Percentiles rank a stretch among this genome's conserved stretches.
These are phyloP conservation scores for Dimargaris cristalligena DNA, from an alignment of 192 early-diverging fungal species.

Conservation along the genomic window DNA sequence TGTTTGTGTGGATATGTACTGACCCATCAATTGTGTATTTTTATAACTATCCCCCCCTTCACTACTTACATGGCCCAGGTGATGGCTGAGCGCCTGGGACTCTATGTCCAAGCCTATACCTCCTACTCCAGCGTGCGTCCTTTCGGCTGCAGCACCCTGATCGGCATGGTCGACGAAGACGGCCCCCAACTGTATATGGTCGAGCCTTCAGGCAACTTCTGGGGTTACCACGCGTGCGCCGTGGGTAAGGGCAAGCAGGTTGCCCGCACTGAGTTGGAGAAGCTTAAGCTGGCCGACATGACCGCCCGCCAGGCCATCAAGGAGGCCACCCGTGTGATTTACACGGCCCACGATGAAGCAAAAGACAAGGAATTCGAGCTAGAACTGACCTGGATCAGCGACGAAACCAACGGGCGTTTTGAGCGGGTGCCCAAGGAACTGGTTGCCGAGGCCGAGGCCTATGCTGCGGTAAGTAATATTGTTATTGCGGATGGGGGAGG, in stretches of 20 bases:
- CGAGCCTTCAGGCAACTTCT: constrained; percentile 91
- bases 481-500: too few relatives aligned
- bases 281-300: constrained; percentile 72
- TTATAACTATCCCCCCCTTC: background rate
- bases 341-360: constrained; percentile 85
- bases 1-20: background rate
- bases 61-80: constrained; percentile 25
- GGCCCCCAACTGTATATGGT: constrained; percentile 86
- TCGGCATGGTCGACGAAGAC: constrained; percentile 61
- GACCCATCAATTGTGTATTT: constrained; percentile 1
- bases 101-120: constrained; percentile 93
- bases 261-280: constrained; percentile 98
- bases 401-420: constrained; percentile 60
- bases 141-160: constrained; percentile 73
- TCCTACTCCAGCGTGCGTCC: constrained; percentile 90
- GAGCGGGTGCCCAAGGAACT: constrained; percentile 77
- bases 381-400: constrained; percentile 91
- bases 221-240: constrained; percentile 92
- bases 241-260: constrained; percentile 92
- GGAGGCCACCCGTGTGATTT: constrained; percentile 88
- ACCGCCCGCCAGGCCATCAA: constrained; percentile 73
- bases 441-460: constrained; percentile 62
- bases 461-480: constrained; percentile 56
- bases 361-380: constrained; percentile 99
- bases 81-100: constrained; percentile 81